Base-by-base conservation (phyloP, 2,329 filamentous ascomycete species). In the Colletotrichum scovillei region DNA sequence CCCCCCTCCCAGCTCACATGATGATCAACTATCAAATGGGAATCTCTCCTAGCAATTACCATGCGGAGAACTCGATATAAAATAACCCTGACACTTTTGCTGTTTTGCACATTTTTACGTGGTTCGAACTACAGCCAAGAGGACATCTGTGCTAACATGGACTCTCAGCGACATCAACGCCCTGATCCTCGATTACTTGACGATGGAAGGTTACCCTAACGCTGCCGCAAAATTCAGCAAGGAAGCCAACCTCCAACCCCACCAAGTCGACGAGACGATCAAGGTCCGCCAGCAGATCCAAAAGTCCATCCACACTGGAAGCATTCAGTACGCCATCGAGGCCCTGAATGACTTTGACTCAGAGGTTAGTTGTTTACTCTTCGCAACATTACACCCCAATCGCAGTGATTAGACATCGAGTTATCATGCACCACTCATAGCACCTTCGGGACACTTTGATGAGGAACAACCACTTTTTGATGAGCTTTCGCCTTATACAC, bases 361-460 rank as follows among this genome's bases (percentile, higher is more conserved):
- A 77, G 92, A 97, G 90, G 97, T 99, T 94, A 81, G 56, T 24
- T 32, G 12, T n/a, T 26, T 56, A 59, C 57, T 4, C 69, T 63
- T 65, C 67, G 55, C 67, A 38, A 72, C 60, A 49, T 28, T 62
- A 67, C 63, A 59, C 75, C 63, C 58, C 74, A 77, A 73, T 86
- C 90, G 88, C 90, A 85, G 95, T 97, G 97, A 99, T 99, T 98
- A 98, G 88, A 94, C 88, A 80, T 82, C 80, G 87, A 89, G 89
- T 93, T 95, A 92, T 97, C 96, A 99, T 99, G 97, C 97, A 99
- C 97, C 97, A 99, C 97, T 95, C 97, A 95, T 97, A 98, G 91
- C 88, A 88, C 89, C 91, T 92, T 90, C 88, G 88, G 91, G 91
- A 56, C 92, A 56, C 92, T 85, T 91, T 97, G 97, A 97, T 97